phyloP scores from a whole-genome alignment of 2,329 filamentous ascomycete species.

The Alternaria longipes region DNA sequence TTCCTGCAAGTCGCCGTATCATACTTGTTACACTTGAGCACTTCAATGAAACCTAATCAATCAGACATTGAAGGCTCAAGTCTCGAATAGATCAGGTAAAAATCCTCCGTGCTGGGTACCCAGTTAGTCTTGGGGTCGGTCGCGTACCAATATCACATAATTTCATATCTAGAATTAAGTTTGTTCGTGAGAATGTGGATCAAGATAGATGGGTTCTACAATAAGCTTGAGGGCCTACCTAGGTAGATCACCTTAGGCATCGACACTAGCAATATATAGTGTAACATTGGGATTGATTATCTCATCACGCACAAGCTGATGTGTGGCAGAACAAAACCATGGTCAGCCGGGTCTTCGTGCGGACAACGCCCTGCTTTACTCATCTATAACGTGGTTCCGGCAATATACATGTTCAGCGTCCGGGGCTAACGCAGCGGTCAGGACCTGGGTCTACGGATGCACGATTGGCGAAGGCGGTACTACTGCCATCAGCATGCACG shows the following conservation, averaged over 20 bases:
- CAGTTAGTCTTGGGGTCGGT: too few relatives aligned
- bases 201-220: too few relatives aligned
- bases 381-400: neutral
- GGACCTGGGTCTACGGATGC: neutral
- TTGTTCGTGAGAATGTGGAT: too few relatives aligned
- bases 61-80: too few relatives aligned
- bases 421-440: constrained; percentile 4
- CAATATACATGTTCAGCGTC: neutral
- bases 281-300: neutral
- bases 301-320: neutral
- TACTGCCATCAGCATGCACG: constrained; percentile 10
- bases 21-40: too few relatives aligned
- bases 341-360: neutral
- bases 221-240: neutral
- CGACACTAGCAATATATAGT: neutral
- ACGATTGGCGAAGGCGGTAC: constrained; percentile 16
- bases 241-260: too few relatives aligned
- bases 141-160: too few relatives aligned
- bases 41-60: too few relatives aligned
- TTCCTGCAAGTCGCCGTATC: too few relatives aligned
- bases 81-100: too few relatives aligned
- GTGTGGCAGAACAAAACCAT: neutral
- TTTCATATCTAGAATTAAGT: too few relatives aligned
- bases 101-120: too few relatives aligned
- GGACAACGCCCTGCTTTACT: constrained; percentile 9